phyloP scores from a whole-genome alignment of 2,329 filamentous ascomycete species.

The Fusarium nodosum region DNA sequence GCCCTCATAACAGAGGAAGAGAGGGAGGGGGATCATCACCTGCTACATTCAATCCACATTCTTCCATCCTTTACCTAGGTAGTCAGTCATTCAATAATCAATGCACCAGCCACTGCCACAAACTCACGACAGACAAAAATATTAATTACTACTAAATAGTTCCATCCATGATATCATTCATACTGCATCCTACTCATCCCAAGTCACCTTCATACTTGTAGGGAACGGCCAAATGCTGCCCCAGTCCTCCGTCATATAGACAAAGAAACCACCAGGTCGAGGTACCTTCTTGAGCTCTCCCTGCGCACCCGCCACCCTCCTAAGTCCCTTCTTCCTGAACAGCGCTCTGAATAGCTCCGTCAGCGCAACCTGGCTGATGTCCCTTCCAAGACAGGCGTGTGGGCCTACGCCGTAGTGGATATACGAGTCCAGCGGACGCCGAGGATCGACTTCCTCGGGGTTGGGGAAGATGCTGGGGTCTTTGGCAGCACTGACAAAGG shows the following conservation, averaged over 20 bases:
- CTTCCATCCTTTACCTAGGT: not conserved
- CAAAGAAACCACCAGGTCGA: slow-evolving; percentile 65
- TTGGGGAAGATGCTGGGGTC: slow-evolving; percentile 72
- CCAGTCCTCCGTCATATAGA: slow-evolving; percentile 77
- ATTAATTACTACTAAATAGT: slow-evolving; percentile 7
- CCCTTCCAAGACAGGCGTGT: slow-evolving; percentile 72
- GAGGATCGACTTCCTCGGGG: slow-evolving; percentile 71
- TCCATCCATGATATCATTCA: slow-evolving; percentile 20
- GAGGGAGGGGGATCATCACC: not conserved
- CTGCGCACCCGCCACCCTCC: slow-evolving; percentile 72
- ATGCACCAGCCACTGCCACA: not conserved
- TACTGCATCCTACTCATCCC: slow-evolving; percentile 55
- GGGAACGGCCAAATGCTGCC: slow-evolving; percentile 64
- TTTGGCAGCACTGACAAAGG: slow-evolving; percentile 68
- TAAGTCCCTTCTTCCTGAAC: slow-evolving; percentile 71
- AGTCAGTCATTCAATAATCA: not conserved
- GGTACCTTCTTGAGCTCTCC: slow-evolving; percentile 76
- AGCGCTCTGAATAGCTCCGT: slow-evolving; percentile 77
- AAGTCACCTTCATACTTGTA: slow-evolving; percentile 66
- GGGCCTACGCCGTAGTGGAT: slow-evolving; percentile 74
- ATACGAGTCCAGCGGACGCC: slow-evolving; percentile 74
- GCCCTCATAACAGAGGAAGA: not conserved
- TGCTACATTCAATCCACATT: not conserved
- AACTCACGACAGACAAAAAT: not conserved
- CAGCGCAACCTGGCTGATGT: slow-evolving; percentile 72